Evolutionary conservation across 2,329 filamentous ascomycete species (phyloP).

Genomic region (Akanthomyces muscarius): DNA sequence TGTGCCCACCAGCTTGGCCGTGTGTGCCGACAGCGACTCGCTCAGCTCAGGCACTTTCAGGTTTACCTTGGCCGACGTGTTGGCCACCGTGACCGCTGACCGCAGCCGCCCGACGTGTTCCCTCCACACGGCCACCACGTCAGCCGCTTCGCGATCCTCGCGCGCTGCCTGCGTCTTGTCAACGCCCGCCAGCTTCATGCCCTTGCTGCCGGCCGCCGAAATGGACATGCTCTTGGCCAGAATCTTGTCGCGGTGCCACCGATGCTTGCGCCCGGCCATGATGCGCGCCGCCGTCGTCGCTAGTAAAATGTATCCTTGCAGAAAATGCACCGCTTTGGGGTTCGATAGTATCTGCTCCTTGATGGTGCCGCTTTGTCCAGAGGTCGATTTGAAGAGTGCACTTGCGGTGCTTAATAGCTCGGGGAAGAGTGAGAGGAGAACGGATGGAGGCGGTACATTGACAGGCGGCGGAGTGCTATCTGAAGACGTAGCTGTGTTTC

Average conservation of each 20-base stretch:
- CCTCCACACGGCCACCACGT: conserved; percentile 72
- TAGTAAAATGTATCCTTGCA: conserved; percentile 60
- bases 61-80: conserved; percentile 50
- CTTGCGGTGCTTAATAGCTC: conserved; percentile 64
- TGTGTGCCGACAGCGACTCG: conserved; percentile 64
- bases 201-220: conserved; percentile 67
- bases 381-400: conserved; percentile 62
- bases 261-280: conserved; percentile 76
- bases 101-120: conserved; percentile 71
- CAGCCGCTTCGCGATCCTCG: conserved; percentile 80
- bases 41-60: conserved; percentile 65
- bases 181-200: conserved; percentile 87
- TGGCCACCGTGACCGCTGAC: conserved; percentile 65
- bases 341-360: conserved; percentile 63
- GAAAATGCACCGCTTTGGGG: conserved; percentile 57
- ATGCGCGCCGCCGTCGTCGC: conserved; percentile 70
- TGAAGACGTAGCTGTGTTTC: conserved; percentile 17
- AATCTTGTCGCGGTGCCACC: conserved; percentile 87
- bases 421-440: conserved; percentile 74
- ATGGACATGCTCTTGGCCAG: conserved; percentile 87
- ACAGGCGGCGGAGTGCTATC: conserved; percentile 59
- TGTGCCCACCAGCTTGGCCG: conserved; percentile 67
- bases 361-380: conserved; percentile 52
- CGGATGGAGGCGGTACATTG: conserved; percentile 83
- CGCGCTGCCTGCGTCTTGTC: conserved; percentile 78